These are phyloP conservation scores for Teunomyces gatunensis DNA, from an alignment of 805 yeast species.

Conservation along the genomic window DNA sequence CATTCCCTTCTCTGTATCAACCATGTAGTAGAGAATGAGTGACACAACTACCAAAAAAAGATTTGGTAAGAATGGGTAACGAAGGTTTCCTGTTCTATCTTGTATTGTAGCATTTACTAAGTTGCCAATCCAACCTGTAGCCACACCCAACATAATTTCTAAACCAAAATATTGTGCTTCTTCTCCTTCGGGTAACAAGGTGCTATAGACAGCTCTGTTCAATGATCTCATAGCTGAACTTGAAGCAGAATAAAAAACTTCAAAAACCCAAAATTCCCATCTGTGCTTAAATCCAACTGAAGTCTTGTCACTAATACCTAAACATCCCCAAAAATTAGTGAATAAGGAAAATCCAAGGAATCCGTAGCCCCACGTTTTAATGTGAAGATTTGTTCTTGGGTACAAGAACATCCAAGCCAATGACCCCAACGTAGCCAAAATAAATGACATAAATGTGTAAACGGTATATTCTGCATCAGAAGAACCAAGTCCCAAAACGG, in stretches of 20 bases:
- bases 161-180: conserved; percentile 45
- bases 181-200: conserved; percentile 39
- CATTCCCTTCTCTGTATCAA: conserved; percentile 34
- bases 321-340: conserved; percentile 38
- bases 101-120: conserved; percentile 39
- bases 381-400: conserved; percentile 19
- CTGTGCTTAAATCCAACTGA: conserved; percentile 39
- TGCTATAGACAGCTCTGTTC: conserved; percentile 35
- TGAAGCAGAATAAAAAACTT: conserved; percentile 31
- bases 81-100: conserved; percentile 35
- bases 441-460: conserved; percentile 35
- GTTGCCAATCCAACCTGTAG: conserved; percentile 42
- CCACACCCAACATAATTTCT: conserved; percentile 38
- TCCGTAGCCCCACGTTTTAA: conserved; percentile 36
- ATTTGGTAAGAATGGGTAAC: conserved; percentile 39
- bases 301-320: conserved; percentile 27
- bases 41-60: conserved; percentile 26
- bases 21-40: conserved; percentile 18
- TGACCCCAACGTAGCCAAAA: conserved; percentile 34
- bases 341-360: conserved; percentile 30
- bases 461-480: conserved; percentile 40
- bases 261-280: conserved; percentile 44
- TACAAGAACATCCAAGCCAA: conserved; percentile 36
- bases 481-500: conserved; percentile 37
- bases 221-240: conserved; percentile 36